Evolutionary conservation across 441 rosid genomes (phyloP).

Genomic region (Pelargonium citronellum): DNA sequence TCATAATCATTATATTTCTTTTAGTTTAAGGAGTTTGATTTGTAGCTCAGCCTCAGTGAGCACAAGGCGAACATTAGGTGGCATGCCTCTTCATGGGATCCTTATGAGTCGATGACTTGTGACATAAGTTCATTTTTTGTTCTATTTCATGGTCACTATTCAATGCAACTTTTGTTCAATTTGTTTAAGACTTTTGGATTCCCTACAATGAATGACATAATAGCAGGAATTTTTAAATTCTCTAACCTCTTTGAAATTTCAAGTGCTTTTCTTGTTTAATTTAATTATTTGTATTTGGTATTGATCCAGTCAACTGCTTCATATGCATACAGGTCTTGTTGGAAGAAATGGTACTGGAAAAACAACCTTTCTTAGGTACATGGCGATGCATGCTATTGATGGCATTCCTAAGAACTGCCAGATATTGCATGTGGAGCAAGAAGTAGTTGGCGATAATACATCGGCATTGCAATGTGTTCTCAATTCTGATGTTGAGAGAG

Average conservation of each 20-base stretch:
- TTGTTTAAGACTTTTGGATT: not conserved
- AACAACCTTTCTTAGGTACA: slow-evolving; percentile 87
- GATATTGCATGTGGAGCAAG: slow-evolving; percentile 94
- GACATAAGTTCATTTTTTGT: not conserved
- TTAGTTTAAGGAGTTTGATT: not conserved
- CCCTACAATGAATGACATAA: not conserved
- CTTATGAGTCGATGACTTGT: not conserved
- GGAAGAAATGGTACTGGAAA: slow-evolving; percentile 99
- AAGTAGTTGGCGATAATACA: slow-evolving; percentile 82
- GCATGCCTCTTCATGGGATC: not conserved
- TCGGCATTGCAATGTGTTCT: slow-evolving; percentile 93
- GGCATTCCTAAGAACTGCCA: slow-evolving; percentile 98
- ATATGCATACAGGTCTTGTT: slow-evolving; percentile 63
- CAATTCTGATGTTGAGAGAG: slow-evolving; percentile 80
- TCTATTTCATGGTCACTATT: not conserved
- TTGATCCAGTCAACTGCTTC: slow-evolving; percentile 15
- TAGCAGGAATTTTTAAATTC: not conserved
- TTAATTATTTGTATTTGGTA: not conserved
- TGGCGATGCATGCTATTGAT: slow-evolving; percentile 96
- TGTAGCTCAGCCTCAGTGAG: not conserved
- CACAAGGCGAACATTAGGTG: not conserved
- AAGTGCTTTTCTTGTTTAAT: slow-evolving; percentile 12
- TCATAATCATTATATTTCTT: not conserved
- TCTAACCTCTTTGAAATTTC: slow-evolving; percentile 2
- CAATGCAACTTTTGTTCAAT: not conserved